phyloP scores from a whole-genome alignment of 345 rosid genomes.

The Boechera divaricarpa region DNA sequence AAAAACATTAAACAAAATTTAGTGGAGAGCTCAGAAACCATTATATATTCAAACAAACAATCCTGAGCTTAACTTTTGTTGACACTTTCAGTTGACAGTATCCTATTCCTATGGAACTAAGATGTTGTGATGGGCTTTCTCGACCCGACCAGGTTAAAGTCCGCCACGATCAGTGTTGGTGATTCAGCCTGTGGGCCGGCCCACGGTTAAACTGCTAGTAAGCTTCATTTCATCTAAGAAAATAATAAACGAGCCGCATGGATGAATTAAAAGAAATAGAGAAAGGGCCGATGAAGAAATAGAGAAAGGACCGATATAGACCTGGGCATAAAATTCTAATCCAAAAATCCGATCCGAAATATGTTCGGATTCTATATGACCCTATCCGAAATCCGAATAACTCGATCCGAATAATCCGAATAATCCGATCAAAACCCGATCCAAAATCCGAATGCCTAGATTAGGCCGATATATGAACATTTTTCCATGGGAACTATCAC shows the following conservation, averaged over 20 bases:
- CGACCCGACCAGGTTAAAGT: not conserved
- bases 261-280: not conserved
- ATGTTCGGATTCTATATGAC: too few species aligned
- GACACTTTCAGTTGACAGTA: not conserved
- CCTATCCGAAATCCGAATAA: too few species aligned
- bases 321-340: too few species aligned
- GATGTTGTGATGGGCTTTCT: slow-evolving; percentile 20
- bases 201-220: not conserved
- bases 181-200: slow-evolving; percentile 5
- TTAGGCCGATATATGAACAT: too few species aligned
- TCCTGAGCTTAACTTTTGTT: not conserved
- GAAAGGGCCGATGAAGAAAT: too few species aligned
- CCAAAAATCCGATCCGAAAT: too few species aligned
- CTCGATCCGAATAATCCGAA: too few species aligned
- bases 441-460: too few species aligned
- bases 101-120: not conserved
- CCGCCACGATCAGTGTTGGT: not conserved
- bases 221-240: not conserved
- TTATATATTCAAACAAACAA: slow-evolving; percentile 17
- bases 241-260: not conserved
- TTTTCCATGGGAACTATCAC: too few species aligned
- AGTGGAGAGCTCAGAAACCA: not conserved
- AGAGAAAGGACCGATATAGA: too few species aligned
- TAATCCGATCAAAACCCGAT: too few species aligned
- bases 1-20: not conserved